Conservation (phyloP, 768 basidiomycete genomes). For the Mycena leptocephala region DNA sequence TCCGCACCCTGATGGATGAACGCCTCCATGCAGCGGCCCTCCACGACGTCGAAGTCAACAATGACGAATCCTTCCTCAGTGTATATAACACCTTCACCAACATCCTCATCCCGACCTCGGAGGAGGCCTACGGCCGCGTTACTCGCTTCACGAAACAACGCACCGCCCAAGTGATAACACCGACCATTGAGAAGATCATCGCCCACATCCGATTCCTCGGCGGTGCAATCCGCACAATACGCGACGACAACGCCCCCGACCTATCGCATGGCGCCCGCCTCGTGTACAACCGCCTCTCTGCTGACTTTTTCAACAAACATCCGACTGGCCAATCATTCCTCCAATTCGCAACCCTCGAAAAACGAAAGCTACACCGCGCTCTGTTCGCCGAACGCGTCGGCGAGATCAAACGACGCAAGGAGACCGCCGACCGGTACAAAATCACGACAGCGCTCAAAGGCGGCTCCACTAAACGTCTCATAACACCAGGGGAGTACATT, state of each 20-base stretch:
- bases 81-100: neutral
- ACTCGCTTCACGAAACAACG: neutral
- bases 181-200: neutral
- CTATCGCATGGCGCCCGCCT: neutral
- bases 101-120: neutral
- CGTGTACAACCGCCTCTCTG: neutral
- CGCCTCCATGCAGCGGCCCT: too few species aligned
- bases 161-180: neutral
- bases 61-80: neutral
- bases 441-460: neutral
- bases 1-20: too few species aligned
- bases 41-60: too few species aligned
- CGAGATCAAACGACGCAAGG: neutral
- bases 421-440: neutral
- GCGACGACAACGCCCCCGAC: too few species aligned
- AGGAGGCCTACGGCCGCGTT: neutral
- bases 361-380: neutral
- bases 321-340: neutral
- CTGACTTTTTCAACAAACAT: neutral
- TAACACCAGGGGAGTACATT: neutral
- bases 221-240: neutral
- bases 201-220: neutral
- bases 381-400: neutral
- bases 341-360: neutral
- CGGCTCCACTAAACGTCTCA: neutral